Conservation (phyloP, 306 rosid genomes). For the Gastrolobium bilobum region DNA sequence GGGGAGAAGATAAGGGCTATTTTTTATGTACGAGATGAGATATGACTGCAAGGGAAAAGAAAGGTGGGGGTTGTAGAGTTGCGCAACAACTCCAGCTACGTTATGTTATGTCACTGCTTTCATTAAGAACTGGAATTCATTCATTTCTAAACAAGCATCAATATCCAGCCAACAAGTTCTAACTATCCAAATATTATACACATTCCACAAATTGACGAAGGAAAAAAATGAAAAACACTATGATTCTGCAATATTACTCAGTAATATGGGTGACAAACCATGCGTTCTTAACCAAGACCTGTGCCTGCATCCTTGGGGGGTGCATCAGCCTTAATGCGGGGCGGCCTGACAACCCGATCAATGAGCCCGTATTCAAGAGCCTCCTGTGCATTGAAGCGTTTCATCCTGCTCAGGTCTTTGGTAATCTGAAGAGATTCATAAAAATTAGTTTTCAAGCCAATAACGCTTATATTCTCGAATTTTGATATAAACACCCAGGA, state of each 20-base stretch:
- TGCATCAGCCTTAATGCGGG: slow-evolving; percentile 83
- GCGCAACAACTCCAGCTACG: slow-evolving; percentile 1
- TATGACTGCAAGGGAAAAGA: background rate
- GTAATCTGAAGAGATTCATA: slow-evolving; percentile 63
- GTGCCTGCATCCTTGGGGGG: slow-evolving; percentile 73
- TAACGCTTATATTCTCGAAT: slow-evolving; percentile 33
- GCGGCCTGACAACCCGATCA: slow-evolving; percentile 83
- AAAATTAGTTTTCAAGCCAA: slow-evolving; percentile 36
- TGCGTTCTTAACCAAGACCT: slow-evolving; percentile 78
- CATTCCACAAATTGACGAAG: slow-evolving; percentile 35
- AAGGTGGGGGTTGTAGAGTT: background rate
- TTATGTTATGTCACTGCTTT: slow-evolving; percentile 26
- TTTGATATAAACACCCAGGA: slow-evolving; percentile 23
- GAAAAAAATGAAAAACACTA: slow-evolving; percentile 26
- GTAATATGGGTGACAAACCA: slow-evolving; percentile 36
- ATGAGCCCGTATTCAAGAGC: slow-evolving; percentile 96
- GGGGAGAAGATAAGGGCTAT: background rate
- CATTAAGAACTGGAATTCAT: slow-evolving; percentile 20
- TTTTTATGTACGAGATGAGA: background rate
- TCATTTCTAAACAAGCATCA: slow-evolving; percentile 23
- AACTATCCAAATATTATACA: slow-evolving; percentile 47
- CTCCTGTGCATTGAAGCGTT: slow-evolving; percentile 77
- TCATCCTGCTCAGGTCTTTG: slow-evolving; percentile 75
- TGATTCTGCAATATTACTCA: slow-evolving; percentile 32
- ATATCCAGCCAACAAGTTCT: slow-evolving; percentile 43